A percentile compares a stretch with the other conserved stretches of the same genome.
These are phyloP conservation scores for Neurospora africana DNA, from an alignment of 495 filamentous ascomycete species.

Conservation along the genomic window DNA sequence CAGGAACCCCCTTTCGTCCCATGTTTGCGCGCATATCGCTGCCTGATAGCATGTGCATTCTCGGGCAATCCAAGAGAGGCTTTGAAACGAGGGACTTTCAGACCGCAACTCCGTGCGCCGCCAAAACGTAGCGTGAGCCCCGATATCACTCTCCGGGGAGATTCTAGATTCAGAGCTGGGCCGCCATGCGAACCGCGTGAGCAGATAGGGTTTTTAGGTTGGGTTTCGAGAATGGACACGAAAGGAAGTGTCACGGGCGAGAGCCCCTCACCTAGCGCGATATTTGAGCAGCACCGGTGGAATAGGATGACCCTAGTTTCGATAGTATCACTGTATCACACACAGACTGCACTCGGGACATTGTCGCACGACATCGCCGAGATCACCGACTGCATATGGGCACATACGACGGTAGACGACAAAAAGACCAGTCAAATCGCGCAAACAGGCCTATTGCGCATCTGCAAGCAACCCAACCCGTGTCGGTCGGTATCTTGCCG, in stretches of 20 bases:
- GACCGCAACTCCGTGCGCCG: not conserved
- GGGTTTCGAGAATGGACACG: not conserved
- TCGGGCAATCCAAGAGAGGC: not conserved
- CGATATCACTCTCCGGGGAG: not conserved
- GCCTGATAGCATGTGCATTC: not conserved
- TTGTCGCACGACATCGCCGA: not conserved
- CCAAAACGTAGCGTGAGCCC: not conserved
- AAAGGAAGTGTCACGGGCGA: not conserved
- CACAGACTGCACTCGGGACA: not conserved
- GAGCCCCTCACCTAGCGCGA: not conserved
- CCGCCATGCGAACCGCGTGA: not conserved
- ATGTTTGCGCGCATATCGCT: not conserved
- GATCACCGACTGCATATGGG: not conserved
- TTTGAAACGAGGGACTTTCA: not conserved
- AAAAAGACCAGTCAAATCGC: not conserved
- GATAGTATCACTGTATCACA: not conserved
- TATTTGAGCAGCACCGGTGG: not conserved
- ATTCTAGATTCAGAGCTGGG: not conserved
- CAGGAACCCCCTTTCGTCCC: not conserved
- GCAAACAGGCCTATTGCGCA: not conserved
- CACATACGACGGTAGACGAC: not conserved
- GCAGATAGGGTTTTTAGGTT: not conserved
- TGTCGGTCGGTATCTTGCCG: not conserved
- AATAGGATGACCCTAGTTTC: not conserved
- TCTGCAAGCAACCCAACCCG: not conserved